Evolutionary conservation across 148 eudicot species (phyloP).

Genomic region (Cornus florida): DNA sequence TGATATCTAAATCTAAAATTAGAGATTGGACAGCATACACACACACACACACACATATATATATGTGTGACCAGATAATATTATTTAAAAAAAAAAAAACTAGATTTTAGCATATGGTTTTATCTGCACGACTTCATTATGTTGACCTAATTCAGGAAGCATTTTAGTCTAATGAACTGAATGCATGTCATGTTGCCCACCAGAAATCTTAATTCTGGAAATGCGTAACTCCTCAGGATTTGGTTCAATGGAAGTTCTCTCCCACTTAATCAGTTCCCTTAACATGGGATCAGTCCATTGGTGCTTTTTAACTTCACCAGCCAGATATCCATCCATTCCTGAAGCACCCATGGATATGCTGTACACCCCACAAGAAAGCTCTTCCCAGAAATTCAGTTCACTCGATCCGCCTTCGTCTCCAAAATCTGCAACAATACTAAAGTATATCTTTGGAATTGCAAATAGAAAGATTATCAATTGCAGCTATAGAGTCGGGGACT

Average conservation of each 20-base stretch:
- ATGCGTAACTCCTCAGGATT: constrained; percentile 31
- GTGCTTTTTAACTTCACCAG: constrained; percentile 64
- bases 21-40: not conserved
- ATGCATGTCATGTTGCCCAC: constrained; percentile 24
- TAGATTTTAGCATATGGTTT: not conserved
- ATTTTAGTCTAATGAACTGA: constrained; percentile 21
- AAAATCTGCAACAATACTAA: constrained; percentile 34
- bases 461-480: not conserved
- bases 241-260: constrained; percentile 67
- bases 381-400: constrained; percentile 75
- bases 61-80: too few species aligned
- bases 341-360: constrained; percentile 47
- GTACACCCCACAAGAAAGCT: constrained; percentile 91
- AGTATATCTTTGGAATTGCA: constrained; percentile 5
- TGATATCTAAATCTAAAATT: not conserved
- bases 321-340: constrained; percentile 37
- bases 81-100: not conserved
- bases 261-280: constrained; percentile 73
- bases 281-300: constrained; percentile 62
- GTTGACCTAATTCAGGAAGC: constrained; percentile 23
- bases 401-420: constrained; percentile 42
- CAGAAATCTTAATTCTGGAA: constrained; percentile 11
- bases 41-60: too few species aligned
- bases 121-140: not conserved
- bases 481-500: not conserved